These are phyloP conservation scores for Pachyrhizus erosus DNA, from an alignment of 306 rosid species.

Conservation along the genomic window DNA sequence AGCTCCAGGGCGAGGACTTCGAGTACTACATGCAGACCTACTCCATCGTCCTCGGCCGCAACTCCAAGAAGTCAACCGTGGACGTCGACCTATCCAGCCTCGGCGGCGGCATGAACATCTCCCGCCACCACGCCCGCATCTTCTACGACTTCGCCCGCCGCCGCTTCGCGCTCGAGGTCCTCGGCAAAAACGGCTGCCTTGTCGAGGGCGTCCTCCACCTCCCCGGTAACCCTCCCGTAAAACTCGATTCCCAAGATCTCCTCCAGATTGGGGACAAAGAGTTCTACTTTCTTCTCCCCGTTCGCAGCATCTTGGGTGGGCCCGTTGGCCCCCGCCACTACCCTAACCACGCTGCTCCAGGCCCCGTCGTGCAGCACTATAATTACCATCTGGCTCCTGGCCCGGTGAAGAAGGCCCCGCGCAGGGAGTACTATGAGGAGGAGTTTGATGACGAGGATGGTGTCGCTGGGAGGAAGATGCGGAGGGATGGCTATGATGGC, in stretches of 20 bases:
- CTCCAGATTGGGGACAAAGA: constrained; percentile 98
- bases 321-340: constrained; percentile 60
- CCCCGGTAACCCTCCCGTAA: constrained; percentile 89
- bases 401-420: constrained; percentile 56
- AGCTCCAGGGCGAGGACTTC: constrained; percentile 97
- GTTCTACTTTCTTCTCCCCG: constrained; percentile 87
- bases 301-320: constrained; percentile 74
- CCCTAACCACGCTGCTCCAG: constrained; percentile 42
- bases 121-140: constrained; percentile 97
- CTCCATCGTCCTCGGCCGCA: constrained; percentile 94
- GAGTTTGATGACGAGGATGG: constrained; percentile 83
- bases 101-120: constrained; percentile 99
- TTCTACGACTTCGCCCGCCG: constrained; percentile 97
- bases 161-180: constrained; percentile 94
- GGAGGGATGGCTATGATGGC: constrained; percentile 77
- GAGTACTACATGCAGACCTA: constrained; percentile 99
- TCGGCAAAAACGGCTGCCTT: constrained; percentile 94
- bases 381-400: constrained; percentile 57
- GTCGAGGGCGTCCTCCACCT: constrained; percentile 98
- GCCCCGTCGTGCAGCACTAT: constrained; percentile 50
- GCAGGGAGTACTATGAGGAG: constrained; percentile 77
- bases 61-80: constrained; percentile 93
- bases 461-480: constrained; percentile 56
- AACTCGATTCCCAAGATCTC: constrained; percentile 94
- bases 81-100: constrained; percentile 98